Conservation (phyloP, 306 rosid species). For the Mimosa pudica region DNA sequence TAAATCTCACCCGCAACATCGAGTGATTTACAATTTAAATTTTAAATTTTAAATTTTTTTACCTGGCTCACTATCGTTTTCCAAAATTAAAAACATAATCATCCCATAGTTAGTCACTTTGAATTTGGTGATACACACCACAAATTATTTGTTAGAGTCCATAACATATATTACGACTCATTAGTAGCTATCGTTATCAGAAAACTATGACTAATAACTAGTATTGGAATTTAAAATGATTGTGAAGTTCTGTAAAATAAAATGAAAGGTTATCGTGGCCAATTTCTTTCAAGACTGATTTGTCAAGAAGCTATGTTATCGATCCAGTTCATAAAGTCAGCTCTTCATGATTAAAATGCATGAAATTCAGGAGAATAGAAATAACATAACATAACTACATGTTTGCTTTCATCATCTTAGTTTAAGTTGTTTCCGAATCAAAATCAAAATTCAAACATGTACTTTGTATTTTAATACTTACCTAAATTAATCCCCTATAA, state of each 20-base stretch:
- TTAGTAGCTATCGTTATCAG: background rate
- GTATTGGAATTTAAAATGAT: background rate
- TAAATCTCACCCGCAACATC: too few species aligned
- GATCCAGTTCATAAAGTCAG: background rate
- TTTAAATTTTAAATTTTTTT: background rate
- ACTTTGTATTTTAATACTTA: background rate
- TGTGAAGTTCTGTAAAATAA: background rate
- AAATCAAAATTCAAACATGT: background rate
- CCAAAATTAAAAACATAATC: background rate
- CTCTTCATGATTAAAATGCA: background rate
- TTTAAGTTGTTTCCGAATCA: background rate
- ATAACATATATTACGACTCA: background rate
- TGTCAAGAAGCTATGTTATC: background rate
- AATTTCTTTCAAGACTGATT: background rate
- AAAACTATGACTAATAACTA: background rate
- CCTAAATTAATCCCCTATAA: background rate
- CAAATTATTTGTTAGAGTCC: background rate
- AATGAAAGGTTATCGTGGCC: background rate
- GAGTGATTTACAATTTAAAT: too few species aligned
- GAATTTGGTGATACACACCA: background rate
- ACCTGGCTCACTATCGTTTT: background rate
- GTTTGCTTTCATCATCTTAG: background rate
- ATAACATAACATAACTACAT: too few species aligned
- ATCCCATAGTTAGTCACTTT: background rate
- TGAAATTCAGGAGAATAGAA: background rate